Percentiles rank a stretch among this genome's conserved stretches.
These are phyloP conservation scores for Dictyostelium purpureum DNA, from an alignment of 78 protist genomes.

Conservation along the genomic window DNA sequence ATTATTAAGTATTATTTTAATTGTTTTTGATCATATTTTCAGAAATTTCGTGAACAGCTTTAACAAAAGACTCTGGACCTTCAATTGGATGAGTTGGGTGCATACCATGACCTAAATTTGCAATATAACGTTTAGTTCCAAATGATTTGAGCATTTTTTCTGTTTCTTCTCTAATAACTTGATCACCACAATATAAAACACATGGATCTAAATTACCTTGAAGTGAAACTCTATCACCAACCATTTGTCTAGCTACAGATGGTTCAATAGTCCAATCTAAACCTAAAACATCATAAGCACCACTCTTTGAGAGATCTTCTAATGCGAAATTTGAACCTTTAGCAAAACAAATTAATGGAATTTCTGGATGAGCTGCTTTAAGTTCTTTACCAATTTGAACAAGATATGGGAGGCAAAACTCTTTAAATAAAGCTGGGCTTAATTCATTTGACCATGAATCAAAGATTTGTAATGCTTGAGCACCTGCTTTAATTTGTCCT, in stretches of 20 bases:
- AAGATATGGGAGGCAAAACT: constrained; percentile 83
- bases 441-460: constrained; percentile 93
- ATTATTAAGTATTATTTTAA: neutral
- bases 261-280: constrained; percentile 90
- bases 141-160: constrained; percentile 65
- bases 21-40: constrained; percentile 15
- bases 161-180: constrained; percentile 41
- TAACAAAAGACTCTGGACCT: constrained; percentile 61
- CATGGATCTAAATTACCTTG: constrained; percentile 95
- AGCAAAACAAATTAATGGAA: constrained; percentile 90
- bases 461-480: constrained; percentile 88
- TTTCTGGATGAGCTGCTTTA: constrained; percentile 65
- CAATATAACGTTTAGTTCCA: constrained; percentile 73
- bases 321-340: constrained; percentile 77
- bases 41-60: constrained; percentile 82
- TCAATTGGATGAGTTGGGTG: constrained; percentile 81
- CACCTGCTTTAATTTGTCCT: constrained; percentile 90
- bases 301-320: constrained; percentile 10
- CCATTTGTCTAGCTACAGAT: constrained; percentile 45
- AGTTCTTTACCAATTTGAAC: constrained; percentile 53
- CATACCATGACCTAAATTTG: constrained; percentile 94
- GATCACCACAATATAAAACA: constrained; percentile 69
- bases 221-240: constrained; percentile 34
- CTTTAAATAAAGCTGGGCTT: constrained; percentile 63
- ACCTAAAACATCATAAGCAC: constrained; percentile 75